These are phyloP conservation scores for Aspergillus carbonarius DNA, from an alignment of 2,329 filamentous ascomycete genomes.

Conservation along the genomic window DNA sequence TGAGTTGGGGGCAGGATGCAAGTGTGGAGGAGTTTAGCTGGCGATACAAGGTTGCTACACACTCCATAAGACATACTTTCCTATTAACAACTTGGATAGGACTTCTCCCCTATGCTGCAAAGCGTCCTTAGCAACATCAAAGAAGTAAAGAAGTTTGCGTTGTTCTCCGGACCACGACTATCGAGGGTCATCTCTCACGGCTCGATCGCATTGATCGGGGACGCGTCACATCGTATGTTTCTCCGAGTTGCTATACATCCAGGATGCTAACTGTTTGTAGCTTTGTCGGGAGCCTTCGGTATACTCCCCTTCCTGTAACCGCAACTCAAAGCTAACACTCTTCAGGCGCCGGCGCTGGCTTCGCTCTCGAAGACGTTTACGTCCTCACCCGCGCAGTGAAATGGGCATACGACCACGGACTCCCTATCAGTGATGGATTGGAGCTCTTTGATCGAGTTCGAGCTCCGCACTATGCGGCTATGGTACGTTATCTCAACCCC, in stretches of 20 bases:
- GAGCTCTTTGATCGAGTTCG: conserved; percentile 10
- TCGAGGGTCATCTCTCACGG: conserved; percentile 3
- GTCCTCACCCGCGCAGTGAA: conserved; percentile 9
- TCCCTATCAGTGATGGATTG: neutral
- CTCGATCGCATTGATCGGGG: conserved; percentile 13
- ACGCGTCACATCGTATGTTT: conserved; percentile 16
- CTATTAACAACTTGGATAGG: neutral
- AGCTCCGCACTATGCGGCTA: conserved; percentile 11
- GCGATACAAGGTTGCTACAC: conserved; percentile 7
- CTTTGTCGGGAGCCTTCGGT: conserved; percentile 16
- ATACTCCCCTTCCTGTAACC: neutral
- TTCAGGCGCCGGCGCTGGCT: conserved; percentile 12
- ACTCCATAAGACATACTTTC: neutral
- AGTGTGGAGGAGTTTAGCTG: conserved; percentile 8
- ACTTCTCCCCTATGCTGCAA: conserved; percentile 8
- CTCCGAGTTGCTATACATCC: no score
- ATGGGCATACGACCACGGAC: conserved; percentile 1
- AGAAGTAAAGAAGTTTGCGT: conserved; percentile 13
- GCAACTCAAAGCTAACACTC: neutral
- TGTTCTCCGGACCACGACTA: conserved; percentile 12
- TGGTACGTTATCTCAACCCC: neutral
- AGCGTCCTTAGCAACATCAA: conserved; percentile 8
- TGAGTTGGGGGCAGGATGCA: conserved; percentile 15
- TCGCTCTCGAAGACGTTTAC: conserved; percentile 16
- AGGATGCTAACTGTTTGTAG: neutral